Base-by-base conservation (phyloP, 257 asterid genomes). In the Lycium ferocissimum region DNA sequence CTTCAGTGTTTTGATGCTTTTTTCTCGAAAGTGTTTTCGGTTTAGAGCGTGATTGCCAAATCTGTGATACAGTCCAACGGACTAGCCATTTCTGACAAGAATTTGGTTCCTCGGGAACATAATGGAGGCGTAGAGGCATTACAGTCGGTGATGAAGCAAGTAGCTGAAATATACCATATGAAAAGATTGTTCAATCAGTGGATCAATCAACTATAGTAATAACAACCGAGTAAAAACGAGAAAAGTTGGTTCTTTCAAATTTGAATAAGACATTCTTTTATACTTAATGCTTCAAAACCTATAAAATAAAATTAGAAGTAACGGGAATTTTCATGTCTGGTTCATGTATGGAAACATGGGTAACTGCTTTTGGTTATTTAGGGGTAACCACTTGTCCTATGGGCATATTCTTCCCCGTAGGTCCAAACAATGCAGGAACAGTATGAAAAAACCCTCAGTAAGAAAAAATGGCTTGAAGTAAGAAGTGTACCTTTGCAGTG, bases 51-150 rank as follows among this genome's bases (percentile, higher is more conserved):
- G 88, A 85, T 56, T 66, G 86, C 93, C 94, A 90, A 84, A 88
- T 80, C 76, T 85, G 90, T 66, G 89, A 88, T 49, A 57, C 49
- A 54, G 95, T 89, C 97, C 97, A 93, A 17, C 97, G 91, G 72
- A 80, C 83, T 59, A 93, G 88, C 97, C 97, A 93, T 80, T 81
- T 58, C 91, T 92, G 86, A 58, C 92, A 87, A 78, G 93, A 89
- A 84, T 92, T 92, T 83, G 91, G 90, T 40, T 93, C 94, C 71
- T 72, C 91, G 26, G 86, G 86, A 82, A 82, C 87, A 87, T 85
- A 91, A 43, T 90, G 92, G 79, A 93, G 87, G 82, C 71, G 73
- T 40, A 92, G 88, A 65, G 95, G 91, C 91, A 79, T 85, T 11
- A 85, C 83, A 67, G 84, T 75, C 49, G 91, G 91, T 57, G 88